Evolutionary conservation across 345 rosid species (phyloP).

Genomic region (Brassica incana): DNA sequence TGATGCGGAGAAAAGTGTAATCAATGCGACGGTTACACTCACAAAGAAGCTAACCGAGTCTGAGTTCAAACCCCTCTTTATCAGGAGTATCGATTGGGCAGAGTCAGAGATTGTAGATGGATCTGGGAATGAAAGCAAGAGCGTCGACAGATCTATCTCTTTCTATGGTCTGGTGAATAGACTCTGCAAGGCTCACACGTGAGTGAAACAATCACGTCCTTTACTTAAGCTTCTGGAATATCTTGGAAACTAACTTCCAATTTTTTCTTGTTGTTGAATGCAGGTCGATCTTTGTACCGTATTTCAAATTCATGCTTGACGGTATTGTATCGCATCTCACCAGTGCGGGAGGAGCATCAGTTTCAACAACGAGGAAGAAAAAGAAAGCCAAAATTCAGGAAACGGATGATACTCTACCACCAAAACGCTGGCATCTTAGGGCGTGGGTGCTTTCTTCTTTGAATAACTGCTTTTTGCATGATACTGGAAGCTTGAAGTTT

Average conservation of each 20-base stretch:
- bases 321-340: conserved; percentile 63
- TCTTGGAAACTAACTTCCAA: conserved; percentile 1
- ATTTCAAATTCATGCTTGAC: conserved; percentile 77
- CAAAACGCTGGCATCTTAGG: conserved; percentile 79
- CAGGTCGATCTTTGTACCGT: conserved; percentile 92
- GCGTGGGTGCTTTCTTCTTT: conserved; percentile 71
- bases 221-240: neutral
- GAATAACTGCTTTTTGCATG: conserved; percentile 80
- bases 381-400: conserved; percentile 76
- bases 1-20: conserved; percentile 71
- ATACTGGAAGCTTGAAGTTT: conserved; percentile 71
- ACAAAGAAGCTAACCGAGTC: conserved; percentile 94
- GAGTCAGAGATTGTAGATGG: conserved; percentile 60
- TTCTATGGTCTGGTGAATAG: conserved; percentile 72
- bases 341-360: conserved; percentile 43
- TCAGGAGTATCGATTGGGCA: conserved; percentile 80
- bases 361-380: conserved; percentile 53
- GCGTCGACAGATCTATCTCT: conserved; percentile 65
- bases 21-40: conserved; percentile 56
- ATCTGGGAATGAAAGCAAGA: conserved; percentile 42
- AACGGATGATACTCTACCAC: conserved; percentile 36
- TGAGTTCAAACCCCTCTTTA: conserved; percentile 90
- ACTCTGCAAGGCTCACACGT: conserved; percentile 89
- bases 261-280: conserved; percentile 27
- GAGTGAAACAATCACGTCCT: conserved; percentile 27